Conservation (phyloP, 371 early-diverging fungal genomes). For the Apophysomyces trapeziformis region DNA sequence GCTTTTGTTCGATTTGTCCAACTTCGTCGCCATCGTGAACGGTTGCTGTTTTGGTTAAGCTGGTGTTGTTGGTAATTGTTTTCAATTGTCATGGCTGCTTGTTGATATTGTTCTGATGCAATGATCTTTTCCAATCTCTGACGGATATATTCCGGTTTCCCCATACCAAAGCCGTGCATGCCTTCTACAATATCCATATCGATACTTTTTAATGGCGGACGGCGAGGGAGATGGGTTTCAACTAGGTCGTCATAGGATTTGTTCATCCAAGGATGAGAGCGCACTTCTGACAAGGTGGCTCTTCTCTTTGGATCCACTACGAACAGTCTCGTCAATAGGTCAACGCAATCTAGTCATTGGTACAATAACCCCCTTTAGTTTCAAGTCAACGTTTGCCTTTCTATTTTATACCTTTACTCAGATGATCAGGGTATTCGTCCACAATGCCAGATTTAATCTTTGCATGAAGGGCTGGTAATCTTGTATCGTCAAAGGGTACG, state of each 20-base stretch:
- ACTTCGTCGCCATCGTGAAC: conserved; percentile 30
- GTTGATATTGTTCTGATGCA: conserved; percentile 33
- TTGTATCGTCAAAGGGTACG: conserved; percentile 87
- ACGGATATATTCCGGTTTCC: conserved; percentile 34
- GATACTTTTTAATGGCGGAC: conserved; percentile 36
- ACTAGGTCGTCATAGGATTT: conserved; percentile 60
- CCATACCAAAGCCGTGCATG: conserved; percentile 55
- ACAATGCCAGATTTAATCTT: conserved; percentile 65
- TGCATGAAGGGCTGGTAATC: conserved; percentile 63
- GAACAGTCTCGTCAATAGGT: conserved; percentile 68
- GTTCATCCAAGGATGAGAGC: conserved; percentile 75
- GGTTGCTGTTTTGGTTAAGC: conserved; percentile 11
- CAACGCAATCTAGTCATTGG: conserved; percentile 57
- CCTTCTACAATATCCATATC: conserved; percentile 46
- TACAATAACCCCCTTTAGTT: neutral
- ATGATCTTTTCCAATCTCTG: conserved; percentile 35
- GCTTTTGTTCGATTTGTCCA: conserved; percentile 19
- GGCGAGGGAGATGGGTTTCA: conserved; percentile 40
- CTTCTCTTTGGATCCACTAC: conserved; percentile 65
- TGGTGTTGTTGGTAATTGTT: conserved; percentile 31
- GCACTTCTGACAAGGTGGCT: conserved; percentile 61
- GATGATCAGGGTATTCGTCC: conserved; percentile 49
- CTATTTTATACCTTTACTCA: conserved; percentile 42
- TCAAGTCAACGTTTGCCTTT: neutral
- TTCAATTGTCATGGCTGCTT: conserved; percentile 42